Evolutionary conservation across 2,329 filamentous ascomycete species (phyloP), one percentile per base, ranked within the genome.

Genomic region (Botryotinia narcissicola): DNA sequence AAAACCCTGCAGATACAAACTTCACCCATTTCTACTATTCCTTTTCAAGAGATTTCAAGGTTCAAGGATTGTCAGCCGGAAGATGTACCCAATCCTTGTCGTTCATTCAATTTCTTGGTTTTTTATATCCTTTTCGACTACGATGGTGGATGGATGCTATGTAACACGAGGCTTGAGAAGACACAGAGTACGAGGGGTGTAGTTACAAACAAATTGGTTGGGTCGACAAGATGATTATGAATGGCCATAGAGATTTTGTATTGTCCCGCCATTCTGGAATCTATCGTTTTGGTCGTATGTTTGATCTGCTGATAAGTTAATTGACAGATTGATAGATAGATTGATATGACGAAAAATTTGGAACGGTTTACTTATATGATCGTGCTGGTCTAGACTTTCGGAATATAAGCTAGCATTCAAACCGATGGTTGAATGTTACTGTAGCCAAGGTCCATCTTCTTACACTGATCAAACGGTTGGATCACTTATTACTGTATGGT

Each of bases 1-100:
- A 32, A 44, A 64, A 46, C 63, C 63, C 63, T 67, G 63, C 63
- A 51, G 63, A 67, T 67, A 44, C 63, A 67, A 51, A 44, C 63
- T 67, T 35, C 44, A 64, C 42, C 42, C 62, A 64, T 20, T 32
- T 20, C 29, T 22, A 25, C 62, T 35, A 64, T 22, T 1, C 62
- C 62, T 35, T 32, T 64, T 64, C 42, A 14, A 64, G 18, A 20
- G 22, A 25, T 2, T 1, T 20, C 62, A 14, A 46, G n/a, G 62
- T 12, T 64, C 40, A 64, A 64, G 62, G 62, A 35, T 64, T 35
- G 18, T 25, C 29, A 35, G 14, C 62, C 42, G 42, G 62, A 64
- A 64, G 40, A 64, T 64, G 61, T 3, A 20, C 35, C 44, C 63
- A 29, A 29, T 32, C 46, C 44, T 7, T 48, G 48, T 29, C 63